A percentile compares a stretch with the other conserved stretches of the same genome.
Conservation (phyloP, 441 rosid genomes). For the Melastoma candidum region DNA sequence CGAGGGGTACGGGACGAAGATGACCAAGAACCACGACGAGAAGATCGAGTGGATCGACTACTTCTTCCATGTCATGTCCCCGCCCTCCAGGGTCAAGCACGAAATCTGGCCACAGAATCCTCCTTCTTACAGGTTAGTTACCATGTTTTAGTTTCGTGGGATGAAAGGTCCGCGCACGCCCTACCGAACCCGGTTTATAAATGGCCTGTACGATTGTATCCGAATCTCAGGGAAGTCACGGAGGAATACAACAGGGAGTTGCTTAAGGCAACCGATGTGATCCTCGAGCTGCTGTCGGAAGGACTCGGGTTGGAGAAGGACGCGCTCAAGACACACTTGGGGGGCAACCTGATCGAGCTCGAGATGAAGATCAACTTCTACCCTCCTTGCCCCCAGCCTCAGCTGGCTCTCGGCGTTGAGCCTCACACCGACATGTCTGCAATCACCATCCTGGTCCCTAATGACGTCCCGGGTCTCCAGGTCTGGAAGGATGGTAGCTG, state of each 20-base stretch:
- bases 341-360: conserved; percentile 24
- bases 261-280: conserved; percentile 17
- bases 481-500: conserved; percentile 34
- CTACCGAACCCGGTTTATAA: background rate
- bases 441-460: conserved; percentile 35
- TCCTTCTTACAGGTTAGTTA: conserved; percentile 21
- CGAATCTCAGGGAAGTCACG: conserved; percentile 24
- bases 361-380: conserved; percentile 48
- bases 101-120: conserved; percentile 32
- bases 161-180: background rate
- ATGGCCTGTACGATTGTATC: background rate
- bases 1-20: conserved; percentile 47
- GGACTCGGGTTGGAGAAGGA: conserved; percentile 28
- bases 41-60: conserved; percentile 41
- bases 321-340: conserved; percentile 19
- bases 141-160: no score
- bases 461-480: conserved; percentile 40
- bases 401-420: conserved; percentile 42
- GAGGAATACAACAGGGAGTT: conserved; percentile 34
- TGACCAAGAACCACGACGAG: conserved; percentile 31
- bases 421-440: conserved; percentile 49
- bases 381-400: conserved; percentile 48
- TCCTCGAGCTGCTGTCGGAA: conserved; percentile 29
- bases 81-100: conserved; percentile 21
- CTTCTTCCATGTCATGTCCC: conserved; percentile 29